Base-by-base conservation (phyloP, 2,329 filamentous ascomycete species). In the Alternaria alternata region DNA sequence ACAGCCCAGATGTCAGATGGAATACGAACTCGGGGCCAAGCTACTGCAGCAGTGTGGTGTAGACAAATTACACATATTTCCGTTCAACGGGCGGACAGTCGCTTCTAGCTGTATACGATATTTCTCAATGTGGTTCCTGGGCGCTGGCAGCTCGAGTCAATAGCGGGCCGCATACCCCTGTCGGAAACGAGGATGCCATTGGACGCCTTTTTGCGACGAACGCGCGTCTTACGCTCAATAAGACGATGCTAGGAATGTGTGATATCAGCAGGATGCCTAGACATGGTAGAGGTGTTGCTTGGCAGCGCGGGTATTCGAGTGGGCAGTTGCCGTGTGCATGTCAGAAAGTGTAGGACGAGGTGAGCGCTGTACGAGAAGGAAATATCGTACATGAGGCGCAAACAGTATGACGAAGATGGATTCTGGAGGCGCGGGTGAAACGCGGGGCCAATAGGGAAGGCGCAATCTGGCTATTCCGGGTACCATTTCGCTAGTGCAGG, bases 161-260 rank as follows among this genome's bases (percentile, higher is more conserved):
- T 57, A 48, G 61, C 61, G 61, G 59, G 32, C 61, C 61, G 61
- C 51, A 60, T 22, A 44, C 57, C 54, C 63, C 61, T 57, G 56
- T 46, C 22, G 47, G 12, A 12, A 11, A 16, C 14, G 26, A 22
- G n/a, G 30, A 49, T 44, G 32, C 36, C 28, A 62, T 56, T 58
- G 63, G 61, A 32, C 28, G 49, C 54, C 54, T 47, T 39, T 58
- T 51, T 53, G 51, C 32, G 30, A 39, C 43, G 64, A 57, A 64
- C 64, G 64, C 64, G 64, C 64, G 64, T 66, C 64, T 51, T 54
- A 30, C 54, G 48, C 46, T 56, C 41, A 47, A 43, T 22, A 32
- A 44, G 43, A 46, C 41, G 41, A 32, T 20, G 28, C 34, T 46
- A 34, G 56, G 38, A 9, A 57, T 39, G 53, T 43, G 39, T 54